These are phyloP conservation scores for Beauveria rudraprayagi DNA, from an alignment of 2,329 filamentous ascomycete species.

Conservation along the genomic window DNA sequence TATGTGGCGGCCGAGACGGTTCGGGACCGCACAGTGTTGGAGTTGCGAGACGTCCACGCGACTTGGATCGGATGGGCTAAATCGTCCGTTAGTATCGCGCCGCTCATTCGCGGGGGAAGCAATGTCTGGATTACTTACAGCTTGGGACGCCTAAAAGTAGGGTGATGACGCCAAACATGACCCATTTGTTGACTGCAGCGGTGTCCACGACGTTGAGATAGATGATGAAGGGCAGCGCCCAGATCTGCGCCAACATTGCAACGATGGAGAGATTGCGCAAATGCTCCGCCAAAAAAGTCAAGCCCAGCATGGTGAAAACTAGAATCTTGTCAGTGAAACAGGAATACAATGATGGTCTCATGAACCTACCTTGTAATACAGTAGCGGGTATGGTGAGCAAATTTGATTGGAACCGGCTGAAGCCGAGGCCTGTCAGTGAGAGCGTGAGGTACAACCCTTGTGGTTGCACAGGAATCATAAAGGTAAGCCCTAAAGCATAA, in stretches of 20 bases:
- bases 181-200: slow-evolving; percentile 23
- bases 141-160: slow-evolving; percentile 28
- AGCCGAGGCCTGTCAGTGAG: slow-evolving; percentile 41
- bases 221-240: slow-evolving; percentile 45
- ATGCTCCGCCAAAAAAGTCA: slow-evolving; percentile 38
- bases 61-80: slow-evolving; percentile 45
- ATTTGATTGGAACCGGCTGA: slow-evolving; percentile 45
- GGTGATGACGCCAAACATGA: slow-evolving; percentile 26
- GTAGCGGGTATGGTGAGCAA: slow-evolving; percentile 46
- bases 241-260: slow-evolving; percentile 39
- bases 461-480: slow-evolving; percentile 38
- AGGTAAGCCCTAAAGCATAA: slow-evolving; percentile 41
- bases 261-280: slow-evolving; percentile 34
- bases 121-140: slow-evolving; percentile 13
- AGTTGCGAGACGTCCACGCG: slow-evolving; percentile 49
- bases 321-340: neutral
- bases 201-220: slow-evolving; percentile 31
- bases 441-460: slow-evolving; percentile 44
- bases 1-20: slow-evolving; percentile 51
- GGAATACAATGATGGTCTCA: slow-evolving; percentile 18
- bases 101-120: too few relatives aligned
- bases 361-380: slow-evolving; percentile 31
- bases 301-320: slow-evolving; percentile 33
- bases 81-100: neutral
- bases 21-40: slow-evolving; percentile 49